Percentiles rank a stretch among this genome's conserved stretches.
Evolutionary conservation across 148 eudicot species (phyloP).

Genomic region (Chenopodium berlandieri): DNA sequence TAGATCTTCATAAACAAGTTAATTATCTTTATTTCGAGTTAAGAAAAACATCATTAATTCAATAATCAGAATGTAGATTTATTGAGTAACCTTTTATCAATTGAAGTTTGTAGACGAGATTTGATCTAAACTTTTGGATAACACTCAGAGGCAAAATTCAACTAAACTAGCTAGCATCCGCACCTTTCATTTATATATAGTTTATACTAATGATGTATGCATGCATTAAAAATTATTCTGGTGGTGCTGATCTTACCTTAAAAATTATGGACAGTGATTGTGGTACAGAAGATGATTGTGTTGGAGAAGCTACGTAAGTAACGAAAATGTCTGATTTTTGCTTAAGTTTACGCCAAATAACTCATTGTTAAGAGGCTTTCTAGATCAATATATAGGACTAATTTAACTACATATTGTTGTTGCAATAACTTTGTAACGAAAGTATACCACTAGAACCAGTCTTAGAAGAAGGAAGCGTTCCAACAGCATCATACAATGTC

Average conservation of each 20-base stretch:
- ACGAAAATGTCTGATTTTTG: neutral
- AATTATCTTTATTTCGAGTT: neutral
- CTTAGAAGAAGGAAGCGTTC: conserved; percentile 37
- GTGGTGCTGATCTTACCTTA: conserved; percentile 10
- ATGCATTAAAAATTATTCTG: conserved; percentile 3
- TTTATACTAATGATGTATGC: too few relatives aligned
- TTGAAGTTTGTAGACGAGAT: too few relatives aligned
- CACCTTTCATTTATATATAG: too few relatives aligned
- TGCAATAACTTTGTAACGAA: conserved; percentile 5
- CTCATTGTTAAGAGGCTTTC: neutral
- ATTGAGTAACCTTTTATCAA: too few relatives aligned
- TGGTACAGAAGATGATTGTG: conserved; percentile 21
- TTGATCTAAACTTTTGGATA: too few relatives aligned
- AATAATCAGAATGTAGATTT: too few relatives aligned
- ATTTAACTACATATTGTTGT: neutral
- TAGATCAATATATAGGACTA: neutral
- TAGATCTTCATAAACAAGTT: neutral
- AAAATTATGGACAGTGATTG: conserved; percentile 19
- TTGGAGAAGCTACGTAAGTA: conserved; percentile 21
- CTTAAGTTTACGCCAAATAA: neutral
- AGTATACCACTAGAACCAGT: conserved; percentile 47
- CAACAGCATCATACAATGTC: conserved; percentile 40
- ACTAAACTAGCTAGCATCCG: too few relatives aligned
- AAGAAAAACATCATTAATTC: neutral
- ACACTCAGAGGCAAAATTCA: too few relatives aligned